phyloP scores from a whole-genome alignment of 495 filamentous ascomycete species.

The Talaromyces ruber region DNA sequence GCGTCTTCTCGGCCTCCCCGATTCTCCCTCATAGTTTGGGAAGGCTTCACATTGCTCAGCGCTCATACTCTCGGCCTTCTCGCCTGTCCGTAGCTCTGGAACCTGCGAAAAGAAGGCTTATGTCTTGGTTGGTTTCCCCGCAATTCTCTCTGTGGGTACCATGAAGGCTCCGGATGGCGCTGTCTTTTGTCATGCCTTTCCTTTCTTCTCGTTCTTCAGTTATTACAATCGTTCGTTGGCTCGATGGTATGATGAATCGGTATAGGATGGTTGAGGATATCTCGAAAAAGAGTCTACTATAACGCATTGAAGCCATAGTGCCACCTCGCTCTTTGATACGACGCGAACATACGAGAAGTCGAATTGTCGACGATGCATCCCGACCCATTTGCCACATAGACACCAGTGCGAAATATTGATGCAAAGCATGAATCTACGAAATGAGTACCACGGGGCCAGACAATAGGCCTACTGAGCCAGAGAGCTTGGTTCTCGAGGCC shows the following conservation, averaged over 20 bases:
- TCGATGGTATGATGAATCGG: background rate
- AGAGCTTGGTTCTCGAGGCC: constrained; percentile 34
- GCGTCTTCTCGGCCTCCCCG: background rate
- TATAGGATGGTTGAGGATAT: background rate
- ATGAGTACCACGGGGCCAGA: background rate
- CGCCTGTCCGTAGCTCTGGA: background rate
- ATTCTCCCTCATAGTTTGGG: background rate
- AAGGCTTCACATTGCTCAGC: background rate
- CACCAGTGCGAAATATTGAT: background rate
- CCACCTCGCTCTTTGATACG: background rate
- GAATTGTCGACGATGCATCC: background rate
- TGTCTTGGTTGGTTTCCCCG: background rate
- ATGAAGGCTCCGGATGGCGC: background rate
- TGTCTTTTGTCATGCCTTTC: background rate
- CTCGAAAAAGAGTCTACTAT: background rate
- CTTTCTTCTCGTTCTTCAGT: background rate
- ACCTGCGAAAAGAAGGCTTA: background rate
- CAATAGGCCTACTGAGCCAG: constrained; percentile 20
- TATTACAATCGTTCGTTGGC: background rate
- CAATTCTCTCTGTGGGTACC: background rate
- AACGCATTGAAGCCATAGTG: background rate
- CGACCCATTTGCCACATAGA: background rate
- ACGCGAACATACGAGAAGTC: too few species aligned
- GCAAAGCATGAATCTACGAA: background rate
- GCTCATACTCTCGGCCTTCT: background rate